Conservation (phyloP, 164 flowering plant genomes). For the Liriodendron chinense region DNA sequence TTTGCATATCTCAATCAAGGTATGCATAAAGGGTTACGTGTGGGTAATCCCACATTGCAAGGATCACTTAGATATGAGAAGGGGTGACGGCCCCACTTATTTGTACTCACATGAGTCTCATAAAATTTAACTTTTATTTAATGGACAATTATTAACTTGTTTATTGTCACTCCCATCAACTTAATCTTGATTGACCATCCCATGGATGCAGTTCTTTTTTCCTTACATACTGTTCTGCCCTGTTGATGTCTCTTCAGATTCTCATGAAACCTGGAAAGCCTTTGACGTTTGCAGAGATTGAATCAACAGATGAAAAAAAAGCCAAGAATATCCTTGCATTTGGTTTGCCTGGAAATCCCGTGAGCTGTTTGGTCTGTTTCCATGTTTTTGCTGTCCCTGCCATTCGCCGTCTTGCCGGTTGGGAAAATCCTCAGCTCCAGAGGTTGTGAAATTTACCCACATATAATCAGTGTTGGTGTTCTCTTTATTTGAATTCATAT, state of each 20-base stretch:
- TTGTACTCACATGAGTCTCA: not conserved
- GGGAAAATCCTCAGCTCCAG: conserved; percentile 67
- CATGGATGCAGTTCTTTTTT: not conserved
- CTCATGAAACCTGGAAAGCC: conserved; percentile 96
- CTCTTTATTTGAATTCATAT: not conserved
- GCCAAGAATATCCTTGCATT: conserved; percentile 68
- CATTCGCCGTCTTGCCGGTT: conserved; percentile 77
- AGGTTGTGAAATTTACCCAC: conserved; percentile 49
- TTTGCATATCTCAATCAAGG: not conserved
- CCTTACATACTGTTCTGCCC: not conserved
- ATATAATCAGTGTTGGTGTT: not conserved
- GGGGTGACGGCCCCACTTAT: too few relatives aligned
- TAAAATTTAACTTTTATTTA: not conserved
- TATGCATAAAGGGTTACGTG: too few relatives aligned
- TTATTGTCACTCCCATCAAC: not conserved
- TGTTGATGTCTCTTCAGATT: conserved; percentile 43
- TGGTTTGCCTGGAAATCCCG: conserved; percentile 98
- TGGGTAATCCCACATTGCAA: too few relatives aligned
- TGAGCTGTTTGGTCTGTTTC: conserved; percentile 89
- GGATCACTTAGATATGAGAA: too few relatives aligned
- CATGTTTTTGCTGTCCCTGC: conserved; percentile 78
- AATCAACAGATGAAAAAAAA: conserved; percentile 24
- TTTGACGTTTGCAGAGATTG: conserved; percentile 62
- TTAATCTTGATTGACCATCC: not conserved
- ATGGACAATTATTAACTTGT: not conserved